phyloP scores from a whole-genome alignment of 2,329 filamentous ascomycete genomes.

The Nothopassalora personata region DNA sequence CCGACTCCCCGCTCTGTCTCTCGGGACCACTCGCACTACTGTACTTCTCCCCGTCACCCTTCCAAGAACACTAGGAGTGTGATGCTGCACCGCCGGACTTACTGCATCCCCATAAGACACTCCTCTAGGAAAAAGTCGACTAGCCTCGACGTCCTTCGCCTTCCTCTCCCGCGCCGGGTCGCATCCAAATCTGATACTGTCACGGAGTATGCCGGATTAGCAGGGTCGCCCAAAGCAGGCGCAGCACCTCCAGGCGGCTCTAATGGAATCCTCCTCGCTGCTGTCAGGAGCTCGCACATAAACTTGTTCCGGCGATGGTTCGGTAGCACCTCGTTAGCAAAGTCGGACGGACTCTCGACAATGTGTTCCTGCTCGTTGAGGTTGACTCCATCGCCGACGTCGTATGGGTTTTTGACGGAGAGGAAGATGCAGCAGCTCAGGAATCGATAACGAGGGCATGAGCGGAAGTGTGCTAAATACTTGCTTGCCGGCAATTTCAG shows the following conservation, averaged over 20 bases:
- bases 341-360: conserved; percentile 39
- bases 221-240: conserved; percentile 45
- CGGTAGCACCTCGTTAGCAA: conserved; percentile 66
- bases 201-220: conserved; percentile 65
- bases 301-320: conserved; percentile 81
- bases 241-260: conserved; percentile 62
- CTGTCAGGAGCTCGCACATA: conserved; percentile 82
- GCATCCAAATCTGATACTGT: conserved; percentile 13
- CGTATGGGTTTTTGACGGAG: conserved; percentile 94
- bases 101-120: background rate
- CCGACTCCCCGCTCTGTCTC: background rate
- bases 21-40: background rate
- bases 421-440: conserved; percentile 96
- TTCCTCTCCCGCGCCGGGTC: conserved; percentile 5
- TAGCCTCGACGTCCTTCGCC: conserved; percentile 40
- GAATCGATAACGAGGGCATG: conserved; percentile 45
- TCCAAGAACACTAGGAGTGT: background rate
- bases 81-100: background rate
- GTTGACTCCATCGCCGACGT: conserved; percentile 41
- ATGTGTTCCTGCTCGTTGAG: conserved; percentile 24
- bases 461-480: conserved; percentile 54
- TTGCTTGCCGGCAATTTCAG: conserved; percentile 80
- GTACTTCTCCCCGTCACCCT: background rate
- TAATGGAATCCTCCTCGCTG: conserved; percentile 79
- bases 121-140: conserved; percentile 46